Evolutionary conservation across 176 grass and related monocot species (phyloP).

Genomic region (Paspalum notatum): DNA sequence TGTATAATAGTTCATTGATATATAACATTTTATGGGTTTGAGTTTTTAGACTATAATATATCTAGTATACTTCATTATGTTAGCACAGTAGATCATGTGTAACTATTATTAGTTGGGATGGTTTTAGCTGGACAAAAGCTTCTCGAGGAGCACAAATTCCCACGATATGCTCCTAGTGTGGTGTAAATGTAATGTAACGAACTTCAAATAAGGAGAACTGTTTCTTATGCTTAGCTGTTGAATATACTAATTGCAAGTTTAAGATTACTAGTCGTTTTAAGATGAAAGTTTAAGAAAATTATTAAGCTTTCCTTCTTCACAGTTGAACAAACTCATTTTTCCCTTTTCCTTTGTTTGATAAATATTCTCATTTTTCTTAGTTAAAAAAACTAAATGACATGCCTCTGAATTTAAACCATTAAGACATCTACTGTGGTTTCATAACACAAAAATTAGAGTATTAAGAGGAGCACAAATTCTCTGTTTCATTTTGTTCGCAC

Average conservation of each 20-base stretch:
- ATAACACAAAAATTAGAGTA: neutral
- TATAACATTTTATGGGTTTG: too few species aligned
- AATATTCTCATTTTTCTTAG: neutral
- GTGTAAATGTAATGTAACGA: neutral
- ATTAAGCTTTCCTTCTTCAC: neutral
- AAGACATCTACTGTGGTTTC: neutral
- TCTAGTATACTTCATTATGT: neutral
- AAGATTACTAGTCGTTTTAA: conserved; percentile 1
- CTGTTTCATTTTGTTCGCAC: neutral
- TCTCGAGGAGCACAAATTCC: neutral
- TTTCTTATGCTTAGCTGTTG: neutral
- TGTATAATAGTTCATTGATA: neutral
- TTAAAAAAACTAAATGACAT: neutral
- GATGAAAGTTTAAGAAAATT: neutral
- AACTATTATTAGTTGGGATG: neutral
- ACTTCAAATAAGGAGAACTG: neutral
- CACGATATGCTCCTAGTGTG: neutral
- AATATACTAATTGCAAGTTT: neutral
- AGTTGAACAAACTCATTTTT: neutral
- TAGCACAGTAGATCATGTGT: neutral
- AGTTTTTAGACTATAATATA: neutral
- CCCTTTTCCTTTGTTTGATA: neutral
- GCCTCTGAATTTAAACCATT: neutral
- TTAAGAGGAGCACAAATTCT: neutral
- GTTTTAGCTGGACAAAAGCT: neutral